Base-by-base conservation (phyloP, 2,329 filamentous ascomycete species). In the Sphaerulina vaccinii region DNA sequence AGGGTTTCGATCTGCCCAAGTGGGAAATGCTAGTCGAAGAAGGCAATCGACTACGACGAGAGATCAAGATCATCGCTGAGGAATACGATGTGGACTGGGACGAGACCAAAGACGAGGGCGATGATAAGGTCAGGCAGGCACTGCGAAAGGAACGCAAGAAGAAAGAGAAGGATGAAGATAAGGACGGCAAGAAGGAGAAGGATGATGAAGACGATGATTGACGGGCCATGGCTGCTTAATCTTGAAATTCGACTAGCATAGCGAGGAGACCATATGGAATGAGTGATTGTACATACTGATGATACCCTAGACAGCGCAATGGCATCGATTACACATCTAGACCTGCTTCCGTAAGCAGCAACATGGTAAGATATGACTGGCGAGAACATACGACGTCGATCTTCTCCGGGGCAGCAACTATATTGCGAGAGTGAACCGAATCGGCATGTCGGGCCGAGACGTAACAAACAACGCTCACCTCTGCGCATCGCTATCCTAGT, bases 1-100 rank as follows among this genome's bases (percentile, higher is more conserved):
- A 83, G 9, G 88, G 88, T 0, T 89, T 96, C 60, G 85, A 96
- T 64, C 68, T 88, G 18, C 75, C 79, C 29, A 81, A 80, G 55
- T 96, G 91, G 91, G 88, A 95, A 63, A 74, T 77, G 3, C 65
- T 95, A 24, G 82, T 95, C 2, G 83, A 90, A 41, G 90, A 95
- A 56, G 88, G 84, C 0, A 96, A 95, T 66, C 73, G 79, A 2
- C 70, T 96, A 57, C 75, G 90, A 5, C 80, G 79, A 57, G 91
- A 96, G 71, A 87, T 96, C 68, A 87, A 86, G 71, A 78, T 79
- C 13, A 81, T 95, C 7, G 90, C 91, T 0, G 81, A 84, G 27
- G 90, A 96, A 71, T 96, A 96, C 68, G 90, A 95, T 62, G 88
- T 91, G 6, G 88, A 92, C 45, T 96, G 90, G 64, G 64, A 66